phyloP scores from a whole-genome alignment of 768 basidiomycete genomes.

The Lactarius sanguifluus region DNA sequence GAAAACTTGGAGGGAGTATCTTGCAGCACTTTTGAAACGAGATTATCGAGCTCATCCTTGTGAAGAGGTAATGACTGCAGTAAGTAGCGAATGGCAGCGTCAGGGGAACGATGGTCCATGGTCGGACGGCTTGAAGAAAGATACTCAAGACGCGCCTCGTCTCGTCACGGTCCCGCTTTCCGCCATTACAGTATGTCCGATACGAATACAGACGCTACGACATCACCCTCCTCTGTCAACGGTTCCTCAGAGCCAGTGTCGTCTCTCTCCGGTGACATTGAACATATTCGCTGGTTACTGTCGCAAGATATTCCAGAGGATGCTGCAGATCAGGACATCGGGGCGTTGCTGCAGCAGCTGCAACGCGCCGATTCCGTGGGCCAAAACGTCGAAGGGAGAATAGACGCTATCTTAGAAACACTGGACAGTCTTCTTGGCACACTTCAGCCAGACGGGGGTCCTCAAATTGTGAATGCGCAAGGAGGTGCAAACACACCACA shows the following conservation, averaged over 20 bases:
- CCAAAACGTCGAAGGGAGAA: constrained; percentile 55
- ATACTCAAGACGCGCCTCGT: too few relatives aligned
- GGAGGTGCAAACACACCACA: not conserved
- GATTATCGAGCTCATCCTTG: constrained; percentile 20
- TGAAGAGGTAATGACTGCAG: constrained; percentile 20
- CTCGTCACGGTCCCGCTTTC: not conserved
- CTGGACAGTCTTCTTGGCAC: constrained; percentile 53
- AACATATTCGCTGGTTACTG: constrained; percentile 37
- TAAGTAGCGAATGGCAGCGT: constrained; percentile 25
- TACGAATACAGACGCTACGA: constrained; percentile 7
- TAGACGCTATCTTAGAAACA: constrained; percentile 60
- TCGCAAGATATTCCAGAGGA: constrained; percentile 34
- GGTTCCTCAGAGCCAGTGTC: constrained; percentile 3
- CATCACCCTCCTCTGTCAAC: constrained; percentile 9
- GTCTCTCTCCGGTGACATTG: constrained; percentile 41
- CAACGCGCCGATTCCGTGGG: constrained; percentile 61
- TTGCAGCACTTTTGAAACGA: constrained; percentile 25
- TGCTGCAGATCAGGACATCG: constrained; percentile 45
- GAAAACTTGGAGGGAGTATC: constrained; percentile 33
- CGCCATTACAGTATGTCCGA: constrained; percentile 12
- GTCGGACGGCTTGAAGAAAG: not conserved
- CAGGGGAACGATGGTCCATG: constrained; percentile 28
- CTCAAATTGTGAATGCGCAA: constrained; percentile 2
- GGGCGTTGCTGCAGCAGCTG: constrained; percentile 54
- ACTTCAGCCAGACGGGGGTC: constrained; percentile 39